A percentile compares a stretch with the other conserved stretches of the same genome.
Conservation (phyloP, 495 filamentous ascomycete genomes). For the Aspergillus nanangensis region DNA sequence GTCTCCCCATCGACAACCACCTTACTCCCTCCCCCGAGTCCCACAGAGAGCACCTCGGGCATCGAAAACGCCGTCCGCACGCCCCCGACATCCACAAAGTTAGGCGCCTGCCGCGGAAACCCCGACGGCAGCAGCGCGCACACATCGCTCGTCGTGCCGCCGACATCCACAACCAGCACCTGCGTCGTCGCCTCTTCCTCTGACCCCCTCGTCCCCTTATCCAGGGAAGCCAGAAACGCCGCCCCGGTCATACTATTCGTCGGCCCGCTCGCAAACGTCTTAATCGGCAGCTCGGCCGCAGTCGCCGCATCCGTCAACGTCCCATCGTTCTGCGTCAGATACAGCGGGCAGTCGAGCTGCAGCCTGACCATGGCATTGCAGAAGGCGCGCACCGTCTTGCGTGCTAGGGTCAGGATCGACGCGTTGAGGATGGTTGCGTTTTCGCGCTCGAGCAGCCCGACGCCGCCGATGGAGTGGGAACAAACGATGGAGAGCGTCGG, state of each 20-base stretch:
- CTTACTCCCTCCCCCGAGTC: constrained; percentile 49
- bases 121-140: constrained; percentile 48
- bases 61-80: constrained; percentile 51
- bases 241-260: constrained; percentile 51
- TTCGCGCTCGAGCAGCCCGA: constrained; percentile 48
- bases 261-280: constrained; percentile 44
- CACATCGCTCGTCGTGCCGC: constrained; percentile 54
- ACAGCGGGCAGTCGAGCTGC: constrained; percentile 39
- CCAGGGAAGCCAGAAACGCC: constrained; percentile 26
- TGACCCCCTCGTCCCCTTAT: constrained; percentile 3
- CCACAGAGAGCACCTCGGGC: constrained; percentile 49
- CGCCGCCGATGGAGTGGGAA: constrained; percentile 36
- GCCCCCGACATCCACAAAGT: constrained; percentile 36
- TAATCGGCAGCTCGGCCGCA: constrained; percentile 42
- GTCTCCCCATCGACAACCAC: constrained; percentile 32
- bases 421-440: constrained; percentile 53
- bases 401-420: constrained; percentile 39
- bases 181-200: constrained; percentile 7
- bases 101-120: constrained; percentile 50
- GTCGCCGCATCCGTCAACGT: constrained; percentile 41
- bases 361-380: constrained; percentile 36
- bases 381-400: constrained; percentile 41
- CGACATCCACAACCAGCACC: constrained; percentile 14
- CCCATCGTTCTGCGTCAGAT: constrained; percentile 50
- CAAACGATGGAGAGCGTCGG: constrained; percentile 31